Evolutionary conservation across 345 rosid genomes (phyloP), one percentile per base, ranked within the genome.

Genomic region (Eucalyptus pauciflora): DNA sequence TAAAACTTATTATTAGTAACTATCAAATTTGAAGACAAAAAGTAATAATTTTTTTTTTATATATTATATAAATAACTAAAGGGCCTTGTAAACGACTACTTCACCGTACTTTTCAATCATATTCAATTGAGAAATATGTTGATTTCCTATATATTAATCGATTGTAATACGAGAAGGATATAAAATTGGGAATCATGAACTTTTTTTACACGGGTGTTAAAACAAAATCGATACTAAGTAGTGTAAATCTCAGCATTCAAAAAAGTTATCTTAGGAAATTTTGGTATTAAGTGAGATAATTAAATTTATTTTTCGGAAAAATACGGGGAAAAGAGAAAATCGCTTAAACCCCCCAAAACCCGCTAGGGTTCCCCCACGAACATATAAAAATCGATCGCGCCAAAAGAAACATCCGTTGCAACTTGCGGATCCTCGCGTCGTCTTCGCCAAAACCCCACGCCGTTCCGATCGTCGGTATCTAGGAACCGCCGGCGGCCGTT

Each of bases 1-100:
- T 17, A 3, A 17, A 51, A 17, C 22, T 51, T 51, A 51, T 51
- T 51, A 51, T 51, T 51, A 52, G 22, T 52, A 4, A 1, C 17
- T 52, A 52, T 52, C 56, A 52, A 52, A 17, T 52, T 52, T 17
- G 2, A 52, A 52, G 24, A 52, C 24, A 52, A 52, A 3, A 52
- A 52, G 10, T 52, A 2, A 52, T 52, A 52, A 50, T 0, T 4
- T 0, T 50, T 50, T 4, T 50, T 13, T 13, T 14, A 14, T 50
- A 50, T 50, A 50, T 50, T 15, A 50, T 58, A 24, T 2, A 58
- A 58, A 58, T 58, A 58, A 58, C 7, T 27, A 11, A 5, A 29
- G 69, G 2, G 7, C 1, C 0, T 60, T 8, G 37, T 69, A 16
- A 31, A 31, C 3, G 0, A 31, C 11, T 8, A 1, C 1, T 67